Percentiles rank a stretch among this genome's conserved stretches.
Evolutionary conservation across 2,329 filamentous ascomycete genomes (phyloP).

Genomic region (Leptosphaerulina australis): DNA sequence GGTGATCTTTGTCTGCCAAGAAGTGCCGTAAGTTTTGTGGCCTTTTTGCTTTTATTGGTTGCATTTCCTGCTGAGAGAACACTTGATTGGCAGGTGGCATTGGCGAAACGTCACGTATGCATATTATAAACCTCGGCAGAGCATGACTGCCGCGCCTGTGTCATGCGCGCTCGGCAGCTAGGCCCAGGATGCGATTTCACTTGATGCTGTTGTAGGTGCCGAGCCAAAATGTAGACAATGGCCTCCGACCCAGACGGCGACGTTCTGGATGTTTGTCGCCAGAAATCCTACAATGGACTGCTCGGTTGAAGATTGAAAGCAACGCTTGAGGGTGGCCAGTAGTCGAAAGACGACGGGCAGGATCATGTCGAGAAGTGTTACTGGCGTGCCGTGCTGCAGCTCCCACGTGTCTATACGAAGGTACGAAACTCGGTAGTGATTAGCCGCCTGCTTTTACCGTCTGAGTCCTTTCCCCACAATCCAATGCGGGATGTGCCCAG

Average conservation of each 20-base stretch:
- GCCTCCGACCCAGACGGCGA: background rate
- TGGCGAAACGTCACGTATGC: background rate
- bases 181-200: background rate
- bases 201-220: background rate
- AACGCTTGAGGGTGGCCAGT: background rate
- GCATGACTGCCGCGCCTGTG: background rate
- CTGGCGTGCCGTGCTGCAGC: conserved; percentile 1
- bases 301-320: background rate
- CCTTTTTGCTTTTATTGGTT: no score
- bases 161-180: background rate
- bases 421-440: conserved; percentile 4
- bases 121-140: background rate
- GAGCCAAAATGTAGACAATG: background rate
- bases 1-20: no score
- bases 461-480: conserved; percentile 2
- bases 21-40: no score
- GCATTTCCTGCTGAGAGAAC: no score
- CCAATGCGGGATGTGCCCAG: background rate
- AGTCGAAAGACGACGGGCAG: background rate
- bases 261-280: background rate
- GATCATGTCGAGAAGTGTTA: background rate
- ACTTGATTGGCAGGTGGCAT: background rate
- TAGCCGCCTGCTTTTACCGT: conserved; percentile 3
- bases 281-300: background rate
- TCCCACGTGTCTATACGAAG: conserved; percentile 1